Base-by-base conservation (phyloP, 495 filamentous ascomycete species). In the Aspergillus hancockii region DNA sequence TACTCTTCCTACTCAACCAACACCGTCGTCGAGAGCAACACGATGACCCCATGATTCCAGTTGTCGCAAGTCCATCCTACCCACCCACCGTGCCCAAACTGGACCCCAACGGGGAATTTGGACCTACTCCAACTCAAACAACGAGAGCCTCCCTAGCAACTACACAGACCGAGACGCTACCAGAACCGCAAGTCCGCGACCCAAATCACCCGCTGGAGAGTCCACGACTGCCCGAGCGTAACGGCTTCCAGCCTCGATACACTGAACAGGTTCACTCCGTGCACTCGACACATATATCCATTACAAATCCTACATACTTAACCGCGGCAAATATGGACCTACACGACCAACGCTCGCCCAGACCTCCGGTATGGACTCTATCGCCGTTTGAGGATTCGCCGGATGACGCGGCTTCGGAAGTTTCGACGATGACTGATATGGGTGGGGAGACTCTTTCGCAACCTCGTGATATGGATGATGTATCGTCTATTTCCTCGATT, bases 401-500 rank as follows among this genome's bases (percentile, higher is more conserved):
- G 8, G 68, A 68, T 54, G 70, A 75, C 54, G 57, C 55, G 22
- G 50, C 71, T 19, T 78, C 73, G 25, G 59, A 65, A 19, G 56
- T 76, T 13, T 77, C 75, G 23, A 60, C 55, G 28, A 57, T 65
- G n/a, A 62, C 63, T 57, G 63, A 28, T 7, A 46, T 21, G 8
- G 38, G 21, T 36, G 21, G 21, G 38, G 2, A 3, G 3, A n/a
- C 14, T 21, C 19, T n/a, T 4, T 13, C 43, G 43, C 43, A 23
- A 8, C 8, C 7, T 8, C 43, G 8, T n/a, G 43, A 22, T 8
- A 4, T 23, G 2, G 43, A 57, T 67, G 70, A 71, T 40, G 41
- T 73, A 41, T 78, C 75, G 14, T 72, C 71, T 30, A 68, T 78
- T 3, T 78, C 74, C 45, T 75, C 70, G 0, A 64, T 75, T 55